Conservation (phyloP, 768 basidiomycete species). For the Phaffia tasmanica region DNA sequence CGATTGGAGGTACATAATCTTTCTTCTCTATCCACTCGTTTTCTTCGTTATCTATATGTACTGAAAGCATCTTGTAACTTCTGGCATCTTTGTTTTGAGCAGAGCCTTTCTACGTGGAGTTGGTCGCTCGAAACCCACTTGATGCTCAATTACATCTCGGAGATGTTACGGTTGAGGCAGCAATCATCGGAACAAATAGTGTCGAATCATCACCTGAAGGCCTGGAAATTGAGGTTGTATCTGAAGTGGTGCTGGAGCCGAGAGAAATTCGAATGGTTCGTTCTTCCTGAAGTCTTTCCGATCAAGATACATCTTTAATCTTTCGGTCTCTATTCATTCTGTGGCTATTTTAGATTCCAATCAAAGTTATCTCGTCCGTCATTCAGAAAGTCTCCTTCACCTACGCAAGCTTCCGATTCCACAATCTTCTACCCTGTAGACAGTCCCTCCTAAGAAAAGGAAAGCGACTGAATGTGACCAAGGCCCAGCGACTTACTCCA, state of each 20-base stretch:
- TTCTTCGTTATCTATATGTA: neutral
- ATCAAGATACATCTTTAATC: neutral
- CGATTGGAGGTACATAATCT: neutral
- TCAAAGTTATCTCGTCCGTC: neutral
- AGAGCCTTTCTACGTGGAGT: conserved; percentile 36
- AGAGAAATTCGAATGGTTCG: conserved; percentile 47
- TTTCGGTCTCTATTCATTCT: neutral
- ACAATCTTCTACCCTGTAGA: conserved; percentile 49
- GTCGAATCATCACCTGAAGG: conserved; percentile 31
- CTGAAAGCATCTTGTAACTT: neutral
- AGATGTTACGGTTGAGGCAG: conserved; percentile 26
- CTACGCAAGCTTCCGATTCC: conserved; percentile 52
- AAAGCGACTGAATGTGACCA: conserved; percentile 61
- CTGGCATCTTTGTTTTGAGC: no score
- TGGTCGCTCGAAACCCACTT: conserved; percentile 37
- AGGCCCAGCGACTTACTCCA: conserved; percentile 54
- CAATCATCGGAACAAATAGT: neutral
- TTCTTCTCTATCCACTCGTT: neutral
- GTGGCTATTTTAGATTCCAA: conserved; percentile 2
- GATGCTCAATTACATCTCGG: conserved; percentile 35
- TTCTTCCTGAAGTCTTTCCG: neutral
- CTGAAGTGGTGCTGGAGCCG: conserved; percentile 52
- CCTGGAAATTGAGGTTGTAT: conserved; percentile 46
- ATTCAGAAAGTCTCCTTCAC: conserved; percentile 46
- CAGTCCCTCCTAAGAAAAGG: conserved; percentile 65